A percentile compares a stretch with the other conserved stretches of the same genome.
Conservation (phyloP, 108 stramenopile species). For the Skeletonema costatum region DNA sequence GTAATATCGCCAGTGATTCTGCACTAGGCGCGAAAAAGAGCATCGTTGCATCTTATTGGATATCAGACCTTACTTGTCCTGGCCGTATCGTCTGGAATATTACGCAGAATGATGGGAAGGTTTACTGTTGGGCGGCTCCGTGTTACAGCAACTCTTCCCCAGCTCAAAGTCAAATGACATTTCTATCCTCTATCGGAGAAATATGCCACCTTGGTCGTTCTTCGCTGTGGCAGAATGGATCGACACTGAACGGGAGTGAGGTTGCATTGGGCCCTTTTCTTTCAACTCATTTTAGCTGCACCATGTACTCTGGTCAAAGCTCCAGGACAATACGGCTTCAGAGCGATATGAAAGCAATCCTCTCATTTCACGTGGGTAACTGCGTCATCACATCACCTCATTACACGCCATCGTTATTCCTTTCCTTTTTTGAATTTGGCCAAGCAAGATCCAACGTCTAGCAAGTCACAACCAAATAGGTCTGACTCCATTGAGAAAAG, state of each 20-base stretch:
- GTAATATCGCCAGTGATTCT: not conserved
- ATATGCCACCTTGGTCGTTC: constrained; percentile 25
- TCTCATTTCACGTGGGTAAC: constrained; percentile 32
- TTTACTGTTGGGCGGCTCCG: constrained; percentile 42
- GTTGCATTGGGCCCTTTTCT: constrained; percentile 28
- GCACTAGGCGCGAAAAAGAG: not conserved
- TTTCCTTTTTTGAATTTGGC: constrained; percentile 38
- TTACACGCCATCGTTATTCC: constrained; percentile 31
- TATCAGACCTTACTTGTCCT: constrained; percentile 14
- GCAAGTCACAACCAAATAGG: not conserved
- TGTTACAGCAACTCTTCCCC: not conserved
- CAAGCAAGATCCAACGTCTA: not conserved
- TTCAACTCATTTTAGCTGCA: constrained; percentile 11
- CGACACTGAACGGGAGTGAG: constrained; percentile 36
- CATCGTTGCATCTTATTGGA: constrained; percentile 31
- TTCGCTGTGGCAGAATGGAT: constrained; percentile 42
- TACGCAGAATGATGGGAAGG: constrained; percentile 34
- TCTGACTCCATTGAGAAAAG: not conserved
- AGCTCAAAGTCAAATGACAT: not conserved
- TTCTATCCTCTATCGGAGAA: constrained; percentile 17
- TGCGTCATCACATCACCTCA: constrained; percentile 32
- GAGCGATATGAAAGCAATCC: not conserved
- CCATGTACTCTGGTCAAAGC: constrained; percentile 36
- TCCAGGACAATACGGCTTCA: constrained; percentile 9
- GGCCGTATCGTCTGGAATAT: constrained; percentile 36